Evolutionary conservation across 1,284 basidiomycete species (phyloP).

Genomic region (Peniophora sp.): DNA sequence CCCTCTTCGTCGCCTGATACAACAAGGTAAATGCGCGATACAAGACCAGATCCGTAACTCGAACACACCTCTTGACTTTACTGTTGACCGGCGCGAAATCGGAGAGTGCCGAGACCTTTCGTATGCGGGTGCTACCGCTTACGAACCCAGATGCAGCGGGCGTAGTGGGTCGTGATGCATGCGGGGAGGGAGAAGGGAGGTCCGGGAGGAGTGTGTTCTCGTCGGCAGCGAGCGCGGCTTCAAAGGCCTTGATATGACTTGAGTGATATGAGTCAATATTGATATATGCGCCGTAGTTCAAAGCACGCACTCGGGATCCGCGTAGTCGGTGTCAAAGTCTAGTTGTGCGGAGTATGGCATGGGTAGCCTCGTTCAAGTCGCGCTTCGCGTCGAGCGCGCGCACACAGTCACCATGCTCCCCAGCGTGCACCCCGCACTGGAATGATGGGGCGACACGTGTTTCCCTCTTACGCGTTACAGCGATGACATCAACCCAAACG

Average conservation of each 20-base stretch:
- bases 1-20: slow-evolving; percentile 40
- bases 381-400: neutral
- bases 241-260: slow-evolving; percentile 70
- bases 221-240: slow-evolving; percentile 55
- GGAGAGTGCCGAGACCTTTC: slow-evolving; percentile 82
- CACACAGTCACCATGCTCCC: neutral
- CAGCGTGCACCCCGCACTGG: neutral
- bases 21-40: slow-evolving; percentile 2
- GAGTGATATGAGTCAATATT: neutral
- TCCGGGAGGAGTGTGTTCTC: slow-evolving; percentile 33
- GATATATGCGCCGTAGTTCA: neutral
- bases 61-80: slow-evolving; percentile 57
- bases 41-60: neutral
- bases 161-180: slow-evolving; percentile 29
- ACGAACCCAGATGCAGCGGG: slow-evolving; percentile 16
- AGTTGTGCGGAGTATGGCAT: slow-evolving; percentile 3
- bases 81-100: slow-evolving; percentile 92
- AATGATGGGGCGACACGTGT: too few species aligned
- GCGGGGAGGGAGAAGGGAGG: slow-evolving; percentile 13
- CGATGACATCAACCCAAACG: too few species aligned
- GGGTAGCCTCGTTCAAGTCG: neutral
- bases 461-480: too few species aligned
- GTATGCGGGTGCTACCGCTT: slow-evolving; percentile 30
- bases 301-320: slow-evolving; percentile 46
- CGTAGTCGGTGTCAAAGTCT: slow-evolving; percentile 42